phyloP scores from a whole-genome alignment of 108 stramenopile genomes.

The Pseudonitzschia pungens region DNA sequence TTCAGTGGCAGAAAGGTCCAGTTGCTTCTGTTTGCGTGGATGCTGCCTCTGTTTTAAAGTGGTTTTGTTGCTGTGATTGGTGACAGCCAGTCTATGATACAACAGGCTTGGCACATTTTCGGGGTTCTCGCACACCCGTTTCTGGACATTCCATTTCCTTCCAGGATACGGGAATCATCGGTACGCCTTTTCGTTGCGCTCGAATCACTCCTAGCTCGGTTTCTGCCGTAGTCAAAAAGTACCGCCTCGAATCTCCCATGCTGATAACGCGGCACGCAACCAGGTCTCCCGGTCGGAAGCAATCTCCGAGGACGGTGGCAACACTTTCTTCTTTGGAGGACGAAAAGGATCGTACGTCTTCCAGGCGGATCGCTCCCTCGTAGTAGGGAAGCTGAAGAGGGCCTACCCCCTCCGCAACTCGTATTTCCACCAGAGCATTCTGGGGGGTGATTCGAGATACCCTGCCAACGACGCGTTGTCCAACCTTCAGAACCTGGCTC shows the following conservation, averaged over 20 bases:
- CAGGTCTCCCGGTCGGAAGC: conserved; percentile 83
- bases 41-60: too few relatives aligned
- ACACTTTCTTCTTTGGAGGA: conserved; percentile 22
- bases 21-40: too few relatives aligned
- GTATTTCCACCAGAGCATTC: conserved; percentile 70
- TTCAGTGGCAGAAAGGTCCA: too few relatives aligned
- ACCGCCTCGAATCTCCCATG: conserved; percentile 77
- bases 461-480: conserved; percentile 62
- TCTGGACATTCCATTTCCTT: conserved; percentile 91
- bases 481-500: conserved; percentile 43
- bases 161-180: conserved; percentile 86
- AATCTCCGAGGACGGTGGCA: conserved; percentile 47
- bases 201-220: conserved; percentile 85
- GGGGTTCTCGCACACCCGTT: conserved; percentile 67
- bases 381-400: not conserved
- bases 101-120: conserved; percentile 89
- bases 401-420: conserved; percentile 32
- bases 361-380: conserved; percentile 56
- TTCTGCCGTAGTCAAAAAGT: conserved; percentile 85
- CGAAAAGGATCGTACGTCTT: conserved; percentile 64
- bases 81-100: not conserved
- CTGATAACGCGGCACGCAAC: conserved; percentile 77
- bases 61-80: too few relatives aligned
- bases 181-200: conserved; percentile 58
- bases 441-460: conserved; percentile 59